Evolutionary conservation across 2,329 filamentous ascomycete genomes (phyloP).

Genomic region (Penicillium sp.): DNA sequence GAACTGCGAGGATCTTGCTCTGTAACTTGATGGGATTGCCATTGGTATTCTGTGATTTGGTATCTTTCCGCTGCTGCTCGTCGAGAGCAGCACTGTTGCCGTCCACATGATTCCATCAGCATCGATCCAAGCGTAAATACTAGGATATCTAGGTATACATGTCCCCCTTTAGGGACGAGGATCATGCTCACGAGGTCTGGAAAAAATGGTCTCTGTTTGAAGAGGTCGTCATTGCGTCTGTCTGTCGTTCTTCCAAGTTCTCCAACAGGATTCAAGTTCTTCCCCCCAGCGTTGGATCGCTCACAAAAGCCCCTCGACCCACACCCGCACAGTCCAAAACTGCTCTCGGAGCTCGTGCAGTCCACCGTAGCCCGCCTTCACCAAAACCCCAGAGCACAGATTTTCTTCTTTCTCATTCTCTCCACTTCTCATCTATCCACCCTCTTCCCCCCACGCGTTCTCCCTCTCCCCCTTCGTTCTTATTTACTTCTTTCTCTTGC

Average conservation of each 20-base stretch:
- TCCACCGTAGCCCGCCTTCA: slow-evolving; percentile 38
- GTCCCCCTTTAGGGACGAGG: background rate
- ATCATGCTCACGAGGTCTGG: slow-evolving; percentile 76
- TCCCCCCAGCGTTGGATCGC: slow-evolving; percentile 9
- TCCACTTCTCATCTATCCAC: slow-evolving; percentile 28
- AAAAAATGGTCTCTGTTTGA: slow-evolving; percentile 84
- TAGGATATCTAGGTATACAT: background rate
- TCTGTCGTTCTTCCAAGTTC: background rate
- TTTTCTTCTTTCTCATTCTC: slow-evolving; percentile 32
- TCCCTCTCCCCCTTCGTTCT: slow-evolving; percentile 13
- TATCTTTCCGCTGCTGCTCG: slow-evolving; percentile 65
- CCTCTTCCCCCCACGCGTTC: slow-evolving; percentile 25
- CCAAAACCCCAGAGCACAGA: slow-evolving; percentile 32
- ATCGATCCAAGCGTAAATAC: background rate
- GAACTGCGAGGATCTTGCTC: slow-evolving; percentile 82
- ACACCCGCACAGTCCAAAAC: slow-evolving; percentile 21
- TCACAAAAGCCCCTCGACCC: slow-evolving; percentile 16
- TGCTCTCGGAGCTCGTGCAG: slow-evolving; percentile 37
- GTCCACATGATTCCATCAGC: background rate
- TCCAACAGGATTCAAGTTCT: background rate
- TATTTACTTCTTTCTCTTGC: slow-evolving; percentile 27
- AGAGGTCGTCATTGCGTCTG: slow-evolving; percentile 64
- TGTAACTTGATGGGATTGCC: slow-evolving; percentile 79
- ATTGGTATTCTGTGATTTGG: slow-evolving; percentile 78
- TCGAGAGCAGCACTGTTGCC: slow-evolving; percentile 50